Evolutionary conservation across 2,329 filamentous ascomycete species (phyloP).

Genomic region (Coccinonectria pachysandricola): DNA sequence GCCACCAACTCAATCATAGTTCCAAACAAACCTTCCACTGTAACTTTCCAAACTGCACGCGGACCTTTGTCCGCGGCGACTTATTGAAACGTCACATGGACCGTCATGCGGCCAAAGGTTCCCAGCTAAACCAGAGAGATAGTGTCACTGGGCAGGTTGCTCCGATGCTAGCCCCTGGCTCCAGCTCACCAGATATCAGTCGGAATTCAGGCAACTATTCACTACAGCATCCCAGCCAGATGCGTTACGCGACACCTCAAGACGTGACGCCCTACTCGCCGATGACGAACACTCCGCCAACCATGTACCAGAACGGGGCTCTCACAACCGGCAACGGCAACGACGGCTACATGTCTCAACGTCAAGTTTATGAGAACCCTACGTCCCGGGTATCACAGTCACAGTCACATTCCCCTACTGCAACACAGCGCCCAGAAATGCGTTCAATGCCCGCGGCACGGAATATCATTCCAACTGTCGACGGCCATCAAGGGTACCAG

Average conservation of each 20-base stretch:
- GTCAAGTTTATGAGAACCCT: slow-evolving; percentile 24
- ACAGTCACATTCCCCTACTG: slow-evolving; percentile 26
- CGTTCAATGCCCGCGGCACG: slow-evolving; percentile 40
- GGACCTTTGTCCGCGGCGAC: slow-evolving; percentile 88
- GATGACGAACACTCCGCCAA: slow-evolving; percentile 33
- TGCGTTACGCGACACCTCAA: slow-evolving; percentile 37
- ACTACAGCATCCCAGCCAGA: slow-evolving; percentile 32
- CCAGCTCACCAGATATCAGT: slow-evolving; percentile 38
- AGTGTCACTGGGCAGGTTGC: slow-evolving; percentile 28
- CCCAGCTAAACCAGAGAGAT: slow-evolving; percentile 65
- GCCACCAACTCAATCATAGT: slow-evolving; percentile 91
- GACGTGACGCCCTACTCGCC: slow-evolving; percentile 37
- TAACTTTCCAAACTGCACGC: slow-evolving; percentile 81
- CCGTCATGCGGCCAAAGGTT: slow-evolving; percentile 69
- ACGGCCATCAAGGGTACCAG: slow-evolving; percentile 38
- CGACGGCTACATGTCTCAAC: slow-evolving; percentile 32
- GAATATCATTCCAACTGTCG: slow-evolving; percentile 42
- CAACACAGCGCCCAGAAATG: slow-evolving; percentile 34
- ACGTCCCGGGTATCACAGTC: slow-evolving; percentile 15
- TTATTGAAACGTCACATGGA: slow-evolving; percentile 78
- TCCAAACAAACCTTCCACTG: slow-evolving; percentile 93
- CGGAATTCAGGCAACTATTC: slow-evolving; percentile 29
- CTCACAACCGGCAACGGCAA: slow-evolving; percentile 25
- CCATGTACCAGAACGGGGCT: slow-evolving; percentile 15
- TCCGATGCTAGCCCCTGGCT: slow-evolving; percentile 29